A percentile compares a stretch with the other conserved stretches of the same genome.
Evolutionary conservation across 2,329 filamentous ascomycete species (phyloP).

Genomic region (Metarhizium guizhouense): DNA sequence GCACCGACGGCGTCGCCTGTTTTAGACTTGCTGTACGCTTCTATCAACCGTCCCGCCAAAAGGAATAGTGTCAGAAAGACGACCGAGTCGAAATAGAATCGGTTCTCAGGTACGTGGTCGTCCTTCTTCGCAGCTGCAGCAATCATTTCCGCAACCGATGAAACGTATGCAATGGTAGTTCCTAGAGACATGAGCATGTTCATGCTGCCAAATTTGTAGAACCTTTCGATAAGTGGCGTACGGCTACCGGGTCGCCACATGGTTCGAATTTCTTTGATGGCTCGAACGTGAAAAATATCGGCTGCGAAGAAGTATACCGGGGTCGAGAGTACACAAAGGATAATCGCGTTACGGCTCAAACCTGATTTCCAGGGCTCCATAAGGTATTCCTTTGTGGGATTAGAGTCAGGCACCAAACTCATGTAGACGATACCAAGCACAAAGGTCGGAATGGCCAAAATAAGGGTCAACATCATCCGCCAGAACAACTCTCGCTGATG

Average conservation of each 20-base stretch:
- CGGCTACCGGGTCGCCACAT: slow-evolving; percentile 72
- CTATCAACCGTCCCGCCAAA: slow-evolving; percentile 63
- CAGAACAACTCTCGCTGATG: slow-evolving; percentile 61
- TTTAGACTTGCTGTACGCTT: slow-evolving; percentile 86
- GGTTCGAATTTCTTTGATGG: slow-evolving; percentile 66
- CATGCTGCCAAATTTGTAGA: slow-evolving; percentile 95
- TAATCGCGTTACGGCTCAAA: slow-evolving; percentile 68
- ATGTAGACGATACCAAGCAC: slow-evolving; percentile 86
- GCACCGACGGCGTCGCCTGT: slow-evolving; percentile 79
- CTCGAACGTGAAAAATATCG: slow-evolving; percentile 73
- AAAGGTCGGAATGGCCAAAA: slow-evolving; percentile 73
- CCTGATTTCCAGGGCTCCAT: slow-evolving; percentile 64
- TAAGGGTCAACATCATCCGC: slow-evolving; percentile 60
- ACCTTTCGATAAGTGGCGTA: slow-evolving; percentile 62
- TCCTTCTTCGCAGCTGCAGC: slow-evolving; percentile 42
- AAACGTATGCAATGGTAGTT: slow-evolving; percentile 78
- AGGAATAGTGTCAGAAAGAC: slow-evolving; percentile 88
- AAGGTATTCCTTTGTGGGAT: slow-evolving; percentile 53
- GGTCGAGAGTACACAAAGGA: slow-evolving; percentile 72
- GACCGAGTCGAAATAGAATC: slow-evolving; percentile 84
- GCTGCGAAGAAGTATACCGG: slow-evolving; percentile 82
- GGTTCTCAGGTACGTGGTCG: slow-evolving; percentile 30
- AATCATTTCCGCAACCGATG: slow-evolving; percentile 71
- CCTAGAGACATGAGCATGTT: slow-evolving; percentile 87
- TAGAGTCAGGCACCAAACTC: slow-evolving; percentile 58